phyloP scores from a whole-genome alignment of 805 yeast genomes.

The Candida berthetii region DNA sequence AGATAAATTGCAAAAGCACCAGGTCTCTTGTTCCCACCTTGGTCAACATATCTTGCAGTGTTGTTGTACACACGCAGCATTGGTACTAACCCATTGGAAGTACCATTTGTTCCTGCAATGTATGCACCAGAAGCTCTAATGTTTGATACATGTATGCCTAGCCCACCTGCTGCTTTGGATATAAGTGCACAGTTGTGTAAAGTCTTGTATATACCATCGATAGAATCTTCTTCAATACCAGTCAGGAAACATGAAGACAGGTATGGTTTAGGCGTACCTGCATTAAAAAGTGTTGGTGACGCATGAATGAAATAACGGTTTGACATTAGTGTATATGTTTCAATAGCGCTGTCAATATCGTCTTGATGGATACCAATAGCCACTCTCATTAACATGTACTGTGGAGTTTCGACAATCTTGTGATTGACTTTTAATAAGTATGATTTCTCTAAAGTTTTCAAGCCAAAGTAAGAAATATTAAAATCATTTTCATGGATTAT shows the following conservation, averaged over 20 bases:
- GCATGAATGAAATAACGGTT: constrained; percentile 86
- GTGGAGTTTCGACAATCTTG: constrained; percentile 84
- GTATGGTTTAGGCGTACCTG: constrained; percentile 82
- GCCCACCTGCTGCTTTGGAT: constrained; percentile 94
- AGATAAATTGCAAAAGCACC: constrained; percentile 94
- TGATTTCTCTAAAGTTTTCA: constrained; percentile 84
- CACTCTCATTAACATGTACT: constrained; percentile 85
- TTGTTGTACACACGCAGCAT: constrained; percentile 94
- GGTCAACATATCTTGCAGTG: constrained; percentile 96
- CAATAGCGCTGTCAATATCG: constrained; percentile 58
- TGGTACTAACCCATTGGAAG: constrained; percentile 88
- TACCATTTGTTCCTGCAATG: constrained; percentile 90
- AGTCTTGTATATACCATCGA: constrained; percentile 91
- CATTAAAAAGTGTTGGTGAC: constrained; percentile 92
- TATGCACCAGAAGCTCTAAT: constrained; percentile 86
- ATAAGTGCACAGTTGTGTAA: constrained; percentile 84
- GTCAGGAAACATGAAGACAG: constrained; percentile 90
- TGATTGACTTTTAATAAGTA: constrained; percentile 58
- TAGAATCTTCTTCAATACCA: constrained; percentile 90
- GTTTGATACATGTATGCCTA: constrained; percentile 85
- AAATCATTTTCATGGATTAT: constrained; percentile 76
- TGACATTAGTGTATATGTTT: constrained; percentile 88
- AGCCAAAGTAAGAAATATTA: constrained; percentile 77
- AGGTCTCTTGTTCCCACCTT: constrained; percentile 97
- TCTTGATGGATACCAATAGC: constrained; percentile 84